Evolutionary conservation across 1,139 yeast species (phyloP), one percentile per base, ranked within the genome.

Genomic region (Keqinozyma sinolaborantium): DNA sequence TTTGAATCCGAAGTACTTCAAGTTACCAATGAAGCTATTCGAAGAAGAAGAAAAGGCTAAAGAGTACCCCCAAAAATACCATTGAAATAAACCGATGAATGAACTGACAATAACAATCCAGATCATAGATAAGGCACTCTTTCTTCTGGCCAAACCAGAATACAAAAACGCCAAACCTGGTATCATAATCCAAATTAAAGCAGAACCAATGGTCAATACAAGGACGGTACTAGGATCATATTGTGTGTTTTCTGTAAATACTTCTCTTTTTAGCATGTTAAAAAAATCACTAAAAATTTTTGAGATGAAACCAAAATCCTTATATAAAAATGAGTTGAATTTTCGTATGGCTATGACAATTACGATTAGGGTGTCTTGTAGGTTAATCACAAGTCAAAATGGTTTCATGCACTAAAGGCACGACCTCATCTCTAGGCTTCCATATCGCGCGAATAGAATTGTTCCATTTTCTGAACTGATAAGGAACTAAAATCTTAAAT

Each of bases 11-110:
- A 90, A 86, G 31, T 79, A 72, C 47, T 79, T 79, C 46, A 92
- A 61, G 56, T 90, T 80, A 4, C 98, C 98, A 47, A 92, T 90
- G 54, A 79, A 92, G 26, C 82, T 79, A 57, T 88, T 87, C 24
- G 80, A 62, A 2, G 95, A 87, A 11, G 70, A 51, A 1, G 92
- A 79, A 50, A 92, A 88, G 3, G 97, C 95, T 30, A 92, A 63
- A 0, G 96, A 86, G 55, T 86, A 92, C 15, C 97, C 97, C 97
- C 97, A 92, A 53, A 92, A 87, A 58, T 88, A 92, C 97, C 97
- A 92, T 56, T 87, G 96, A 52, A 87, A 77, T 33, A 79, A 69
- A 2, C 87, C 90, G n/a, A 90, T 79, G 44, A 83, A 72, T 11
- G 86, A 79, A 5, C 90, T 76, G 75, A 83, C 76, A 32, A 87